phyloP scores from a whole-genome alignment of 306 rosid species.

The Gastrolobium bilobum region DNA sequence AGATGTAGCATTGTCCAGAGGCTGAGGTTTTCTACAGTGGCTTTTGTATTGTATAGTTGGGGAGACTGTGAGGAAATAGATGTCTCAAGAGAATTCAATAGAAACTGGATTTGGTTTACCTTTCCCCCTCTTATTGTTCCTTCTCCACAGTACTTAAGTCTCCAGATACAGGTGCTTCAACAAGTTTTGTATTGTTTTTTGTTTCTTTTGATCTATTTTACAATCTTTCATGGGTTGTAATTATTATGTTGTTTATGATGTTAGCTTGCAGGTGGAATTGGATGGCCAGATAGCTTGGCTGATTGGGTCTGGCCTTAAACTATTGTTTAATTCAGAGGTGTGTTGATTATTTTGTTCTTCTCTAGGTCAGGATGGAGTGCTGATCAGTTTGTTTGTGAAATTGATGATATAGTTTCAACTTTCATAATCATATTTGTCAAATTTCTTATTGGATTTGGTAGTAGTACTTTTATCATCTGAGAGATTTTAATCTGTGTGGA shows the following conservation, averaged over 20 bases:
- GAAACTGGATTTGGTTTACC: conserved; percentile 75
- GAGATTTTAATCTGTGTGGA: conserved; percentile 49
- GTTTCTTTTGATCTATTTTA: neutral
- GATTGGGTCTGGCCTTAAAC: conserved; percentile 74
- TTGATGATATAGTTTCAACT: conserved; percentile 63
- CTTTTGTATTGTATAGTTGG: conserved; percentile 65
- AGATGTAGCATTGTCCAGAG: conserved; percentile 57
- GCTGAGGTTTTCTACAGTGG: conserved; percentile 60
- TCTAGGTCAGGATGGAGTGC: conserved; percentile 70
- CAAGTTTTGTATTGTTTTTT: neutral
- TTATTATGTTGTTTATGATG: conserved; percentile 47
- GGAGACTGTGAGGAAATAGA: conserved; percentile 58
- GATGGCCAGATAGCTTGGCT: conserved; percentile 65
- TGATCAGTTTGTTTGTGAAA: conserved; percentile 77
- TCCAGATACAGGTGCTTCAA: conserved; percentile 69
- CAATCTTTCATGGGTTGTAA: conserved; percentile 19
- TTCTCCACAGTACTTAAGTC: conserved; percentile 66
- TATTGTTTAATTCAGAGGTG: conserved; percentile 80
- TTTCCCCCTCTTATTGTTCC: conserved; percentile 54
- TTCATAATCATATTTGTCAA: conserved; percentile 61
- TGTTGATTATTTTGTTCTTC: conserved; percentile 80
- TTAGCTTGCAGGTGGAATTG: conserved; percentile 81
- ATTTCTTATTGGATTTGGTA: conserved; percentile 52
- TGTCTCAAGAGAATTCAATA: conserved; percentile 65
- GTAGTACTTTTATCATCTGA: conserved; percentile 49